These are phyloP conservation scores for Alternaria alternata DNA, from an alignment of 2,329 filamentous ascomycete genomes.

Conservation along the genomic window DNA sequence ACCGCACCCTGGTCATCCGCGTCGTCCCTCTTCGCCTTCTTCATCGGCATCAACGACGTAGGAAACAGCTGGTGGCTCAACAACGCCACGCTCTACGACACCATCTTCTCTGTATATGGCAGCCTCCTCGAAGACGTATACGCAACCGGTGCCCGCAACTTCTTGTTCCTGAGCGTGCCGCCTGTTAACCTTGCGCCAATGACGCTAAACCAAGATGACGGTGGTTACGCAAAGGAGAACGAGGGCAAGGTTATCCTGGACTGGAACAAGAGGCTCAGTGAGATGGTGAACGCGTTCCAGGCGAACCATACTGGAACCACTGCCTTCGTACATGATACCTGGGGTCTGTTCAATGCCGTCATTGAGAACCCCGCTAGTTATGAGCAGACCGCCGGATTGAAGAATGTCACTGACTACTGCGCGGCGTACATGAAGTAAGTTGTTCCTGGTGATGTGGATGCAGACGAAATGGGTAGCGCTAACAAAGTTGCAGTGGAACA, in stretches of 20 bases:
- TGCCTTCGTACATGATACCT: conserved; percentile 63
- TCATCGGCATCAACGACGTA: conserved; percentile 66
- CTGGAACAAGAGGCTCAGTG: conserved; percentile 60
- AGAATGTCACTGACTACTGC: conserved; percentile 66
- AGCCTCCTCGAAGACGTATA: conserved; percentile 54
- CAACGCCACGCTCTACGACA: conserved; percentile 45
- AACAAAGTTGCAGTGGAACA: conserved; percentile 42
- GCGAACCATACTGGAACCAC: conserved; percentile 48
- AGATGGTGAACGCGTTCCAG: conserved; percentile 54
- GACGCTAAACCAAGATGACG: conserved; percentile 51
- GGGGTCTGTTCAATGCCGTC: conserved; percentile 61
- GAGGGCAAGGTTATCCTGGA: conserved; percentile 57
- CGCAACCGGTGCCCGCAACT: conserved; percentile 57
- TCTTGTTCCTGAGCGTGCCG: conserved; percentile 58
- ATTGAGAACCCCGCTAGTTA: conserved; percentile 62
- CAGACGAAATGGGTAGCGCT: conserved; percentile 1
- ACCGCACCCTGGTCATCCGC: conserved; percentile 54
- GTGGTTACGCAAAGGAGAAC: conserved; percentile 36
- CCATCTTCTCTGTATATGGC: conserved; percentile 51
- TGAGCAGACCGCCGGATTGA: conserved; percentile 60
- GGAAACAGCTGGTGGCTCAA: conserved; percentile 58
- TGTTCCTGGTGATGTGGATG: neutral
- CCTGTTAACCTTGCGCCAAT: conserved; percentile 63
- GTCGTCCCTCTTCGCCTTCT: conserved; percentile 60
- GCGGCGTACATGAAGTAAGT: conserved; percentile 60